phyloP scores from a whole-genome alignment of 2,329 filamentous ascomycete genomes.

The Neodidymelliopsis sp. region DNA sequence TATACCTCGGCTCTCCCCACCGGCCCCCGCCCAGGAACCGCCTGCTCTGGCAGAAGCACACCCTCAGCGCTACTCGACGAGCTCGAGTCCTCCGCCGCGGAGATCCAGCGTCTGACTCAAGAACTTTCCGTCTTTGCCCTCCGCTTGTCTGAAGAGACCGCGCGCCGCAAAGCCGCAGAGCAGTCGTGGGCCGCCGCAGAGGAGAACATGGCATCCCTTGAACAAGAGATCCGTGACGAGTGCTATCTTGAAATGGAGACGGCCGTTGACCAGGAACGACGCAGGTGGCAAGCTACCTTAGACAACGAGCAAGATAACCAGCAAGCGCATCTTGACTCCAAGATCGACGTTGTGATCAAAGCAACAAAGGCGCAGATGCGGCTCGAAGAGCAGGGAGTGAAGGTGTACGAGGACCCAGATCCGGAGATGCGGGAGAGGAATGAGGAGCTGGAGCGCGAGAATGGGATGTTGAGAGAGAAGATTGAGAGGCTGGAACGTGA shows the following conservation, averaged over 20 bases:
- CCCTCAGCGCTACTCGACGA: slow-evolving; percentile 63
- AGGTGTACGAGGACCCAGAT: slow-evolving; percentile 53
- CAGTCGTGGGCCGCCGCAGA: slow-evolving; percentile 72
- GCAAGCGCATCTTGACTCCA: slow-evolving; percentile 87
- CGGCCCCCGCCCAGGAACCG: slow-evolving; percentile 42
- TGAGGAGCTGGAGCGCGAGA: slow-evolving; percentile 55
- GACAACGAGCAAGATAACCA: slow-evolving; percentile 78
- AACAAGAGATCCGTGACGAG: slow-evolving; percentile 87
- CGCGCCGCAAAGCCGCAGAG: slow-evolving; percentile 75
- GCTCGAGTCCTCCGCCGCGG: slow-evolving; percentile 80
- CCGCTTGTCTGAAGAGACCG: slow-evolving; percentile 74
- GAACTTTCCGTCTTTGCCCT: slow-evolving; percentile 78
- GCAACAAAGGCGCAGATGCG: slow-evolving; percentile 54
- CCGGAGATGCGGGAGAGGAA: slow-evolving; percentile 47
- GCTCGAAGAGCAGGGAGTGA: slow-evolving; percentile 44
- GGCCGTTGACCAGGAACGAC: slow-evolving; percentile 75
- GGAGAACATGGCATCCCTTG: slow-evolving; percentile 73
- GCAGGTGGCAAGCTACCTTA: slow-evolving; percentile 80
- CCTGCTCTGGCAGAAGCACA: slow-evolving; percentile 56
- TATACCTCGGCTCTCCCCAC: slow-evolving; percentile 69
- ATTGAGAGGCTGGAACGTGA: slow-evolving; percentile 53
- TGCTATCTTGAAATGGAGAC: slow-evolving; percentile 87
- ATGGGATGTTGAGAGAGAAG: slow-evolving; percentile 48
- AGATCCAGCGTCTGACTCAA: slow-evolving; percentile 79
- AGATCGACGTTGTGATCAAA: slow-evolving; percentile 76